A percentile compares a stretch with the other conserved stretches of the same genome.
These are phyloP conservation scores for Aspergillus sp. DNA, from an alignment of 2,329 filamentous ascomycete genomes.

Conservation along the genomic window DNA sequence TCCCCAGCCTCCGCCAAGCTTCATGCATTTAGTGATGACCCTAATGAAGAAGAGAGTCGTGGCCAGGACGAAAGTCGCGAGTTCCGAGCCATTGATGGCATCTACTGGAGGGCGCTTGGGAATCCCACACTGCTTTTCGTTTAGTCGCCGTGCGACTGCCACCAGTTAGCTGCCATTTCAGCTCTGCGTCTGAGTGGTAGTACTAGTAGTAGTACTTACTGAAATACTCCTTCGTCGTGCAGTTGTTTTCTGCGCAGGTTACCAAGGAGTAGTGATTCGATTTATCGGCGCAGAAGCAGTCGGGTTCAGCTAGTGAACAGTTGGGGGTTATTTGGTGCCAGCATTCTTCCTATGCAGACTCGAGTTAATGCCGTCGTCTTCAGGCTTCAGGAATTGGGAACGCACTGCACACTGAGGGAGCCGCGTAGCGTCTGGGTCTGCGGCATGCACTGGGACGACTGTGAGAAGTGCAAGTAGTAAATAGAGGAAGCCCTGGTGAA, in stretches of 20 bases:
- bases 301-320: constrained; percentile 7
- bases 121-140: constrained; percentile 9
- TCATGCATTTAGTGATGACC: constrained; percentile 8
- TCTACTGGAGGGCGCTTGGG: constrained; percentile 4
- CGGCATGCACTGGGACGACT: too few relatives aligned
- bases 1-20: constrained; percentile 12
- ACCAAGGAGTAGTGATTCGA: constrained; percentile 3
- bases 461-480: too few relatives aligned
- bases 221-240: constrained; percentile 9
- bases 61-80: constrained; percentile 10
- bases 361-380: too few relatives aligned
- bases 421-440: too few relatives aligned
- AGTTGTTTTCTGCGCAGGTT: constrained; percentile 6
- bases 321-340: too few relatives aligned
- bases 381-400: too few relatives aligned
- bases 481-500: too few relatives aligned
- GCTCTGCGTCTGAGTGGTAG: too few relatives aligned
- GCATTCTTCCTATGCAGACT: too few relatives aligned
- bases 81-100: neutral
- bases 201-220: constrained; percentile 5
- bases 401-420: neutral
- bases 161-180: neutral
- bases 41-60: constrained; percentile 9
- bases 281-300: constrained; percentile 7
- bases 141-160: constrained; percentile 7